A percentile compares a stretch with the other conserved stretches of the same genome.
phyloP scores from a whole-genome alignment of 2,329 filamentous ascomycete genomes.

The Cladophialophora exuberans region DNA sequence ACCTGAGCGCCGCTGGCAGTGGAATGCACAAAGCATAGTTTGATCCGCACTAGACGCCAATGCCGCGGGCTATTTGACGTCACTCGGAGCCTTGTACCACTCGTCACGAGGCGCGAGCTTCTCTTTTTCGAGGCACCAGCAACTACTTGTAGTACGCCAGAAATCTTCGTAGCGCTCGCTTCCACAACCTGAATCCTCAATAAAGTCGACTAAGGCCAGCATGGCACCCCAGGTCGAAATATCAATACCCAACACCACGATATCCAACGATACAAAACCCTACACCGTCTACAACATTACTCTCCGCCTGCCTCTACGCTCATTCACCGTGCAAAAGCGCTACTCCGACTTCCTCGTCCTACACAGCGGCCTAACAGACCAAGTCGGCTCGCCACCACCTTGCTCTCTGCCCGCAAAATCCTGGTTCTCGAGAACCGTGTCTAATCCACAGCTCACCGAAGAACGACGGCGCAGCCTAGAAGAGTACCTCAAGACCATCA shows the following conservation, averaged over 20 bases:
- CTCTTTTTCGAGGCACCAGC: too few species aligned
- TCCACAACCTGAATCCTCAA: neutral
- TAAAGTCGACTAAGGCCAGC: constrained; percentile 3
- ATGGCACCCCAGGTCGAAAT: constrained; percentile 52
- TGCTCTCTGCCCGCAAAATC: constrained; percentile 60
- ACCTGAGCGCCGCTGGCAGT: too few species aligned
- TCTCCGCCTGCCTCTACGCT: constrained; percentile 63
- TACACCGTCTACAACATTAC: constrained; percentile 66
- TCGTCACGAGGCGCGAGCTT: too few species aligned
- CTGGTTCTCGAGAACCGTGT: constrained; percentile 62
- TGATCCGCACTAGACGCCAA: too few species aligned
- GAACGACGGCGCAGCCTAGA: constrained; percentile 60
- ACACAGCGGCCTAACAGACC: constrained; percentile 54
- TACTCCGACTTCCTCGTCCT: constrained; percentile 66
- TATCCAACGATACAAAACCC: constrained; percentile 53
- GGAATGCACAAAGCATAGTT: too few species aligned
- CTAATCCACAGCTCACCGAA: constrained; percentile 60
- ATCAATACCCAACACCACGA: constrained; percentile 53
- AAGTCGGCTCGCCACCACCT: constrained; percentile 57
- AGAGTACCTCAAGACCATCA: constrained; percentile 61
- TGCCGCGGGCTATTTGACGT: too few species aligned
- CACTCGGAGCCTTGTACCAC: too few species aligned
- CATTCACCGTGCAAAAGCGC: constrained; percentile 62
- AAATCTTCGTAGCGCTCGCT: neutral
- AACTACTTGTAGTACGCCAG: too few species aligned